Evolutionary conservation across 192 early-diverging fungal species (phyloP).

Genomic region (Linnemannia hyalina): DNA sequence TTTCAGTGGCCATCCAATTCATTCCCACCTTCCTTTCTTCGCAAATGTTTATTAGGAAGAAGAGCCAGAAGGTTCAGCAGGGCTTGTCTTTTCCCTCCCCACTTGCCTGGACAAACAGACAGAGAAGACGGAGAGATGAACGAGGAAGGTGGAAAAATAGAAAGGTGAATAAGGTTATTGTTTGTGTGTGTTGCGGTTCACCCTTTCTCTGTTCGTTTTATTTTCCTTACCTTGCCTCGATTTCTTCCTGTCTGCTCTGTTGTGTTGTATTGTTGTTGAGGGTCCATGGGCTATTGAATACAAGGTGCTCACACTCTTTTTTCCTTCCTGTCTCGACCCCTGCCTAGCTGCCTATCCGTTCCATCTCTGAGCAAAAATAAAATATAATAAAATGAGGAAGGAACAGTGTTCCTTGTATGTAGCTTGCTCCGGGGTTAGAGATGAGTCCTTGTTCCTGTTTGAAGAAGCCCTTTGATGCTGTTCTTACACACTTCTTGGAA

Average conservation of each 20-base stretch:
- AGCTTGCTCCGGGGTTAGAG: not conserved
- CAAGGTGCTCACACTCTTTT: not conserved
- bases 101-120: not conserved
- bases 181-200: not conserved
- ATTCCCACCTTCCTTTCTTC: not conserved
- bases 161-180: not conserved
- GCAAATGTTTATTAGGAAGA: not conserved
- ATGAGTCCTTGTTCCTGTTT: too few species aligned
- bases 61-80: not conserved
- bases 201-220: not conserved
- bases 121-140: not conserved
- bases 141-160: not conserved
- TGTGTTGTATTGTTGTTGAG: not conserved
- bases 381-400: too few species aligned
- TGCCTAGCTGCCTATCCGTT: not conserved
- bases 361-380: slow-evolving; percentile 1
- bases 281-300: slow-evolving; percentile 1
- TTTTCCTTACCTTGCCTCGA: not conserved
- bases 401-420: not conserved
- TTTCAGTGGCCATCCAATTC: not conserved
- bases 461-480: too few species aligned
- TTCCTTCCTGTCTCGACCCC: not conserved
- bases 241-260: not conserved
- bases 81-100: not conserved
- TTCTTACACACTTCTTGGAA: not conserved